Evolutionary conservation across 148 eudicot genomes (phyloP).

Genomic region (Camellia lanceoleosa): DNA sequence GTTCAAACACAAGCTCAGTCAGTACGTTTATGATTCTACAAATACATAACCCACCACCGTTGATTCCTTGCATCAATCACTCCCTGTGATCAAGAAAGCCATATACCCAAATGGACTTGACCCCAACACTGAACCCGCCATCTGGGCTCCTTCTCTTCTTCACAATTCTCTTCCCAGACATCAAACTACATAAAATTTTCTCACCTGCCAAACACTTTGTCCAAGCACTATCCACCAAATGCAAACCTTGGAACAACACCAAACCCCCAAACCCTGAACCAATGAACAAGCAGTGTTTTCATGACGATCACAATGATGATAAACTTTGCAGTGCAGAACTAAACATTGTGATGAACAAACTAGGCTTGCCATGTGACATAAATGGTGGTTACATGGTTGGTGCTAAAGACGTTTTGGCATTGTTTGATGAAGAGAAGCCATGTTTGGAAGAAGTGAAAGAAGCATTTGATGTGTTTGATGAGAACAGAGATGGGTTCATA

Average conservation of each 20-base stretch:
- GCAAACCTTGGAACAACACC: not conserved
- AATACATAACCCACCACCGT: not conserved
- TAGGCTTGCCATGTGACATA: slow-evolving; percentile 5
- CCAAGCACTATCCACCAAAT: not conserved
- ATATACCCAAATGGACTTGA: not conserved
- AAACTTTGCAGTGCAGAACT: not conserved
- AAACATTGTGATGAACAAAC: slow-evolving; percentile 11
- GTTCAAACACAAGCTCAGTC: not conserved
- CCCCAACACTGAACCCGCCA: not conserved
- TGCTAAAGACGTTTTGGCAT: slow-evolving; percentile 2
- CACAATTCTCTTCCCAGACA: not conserved
- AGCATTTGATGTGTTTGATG: slow-evolving; percentile 2
- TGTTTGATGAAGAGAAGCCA: slow-evolving; percentile 31
- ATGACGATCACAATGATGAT: not conserved
- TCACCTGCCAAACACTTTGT: not conserved
- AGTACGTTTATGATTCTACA: not conserved
- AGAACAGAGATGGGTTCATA: too few relatives aligned
- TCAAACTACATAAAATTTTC: not conserved
- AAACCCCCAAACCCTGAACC: not conserved
- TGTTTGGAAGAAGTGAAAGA: slow-evolving; percentile 31
- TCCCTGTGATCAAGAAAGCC: not conserved
- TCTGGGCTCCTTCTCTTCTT: not conserved
- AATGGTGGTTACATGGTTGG: not conserved
- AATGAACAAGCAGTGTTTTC: not conserved
- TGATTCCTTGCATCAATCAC: not conserved